phyloP scores from a whole-genome alignment of 768 basidiomycete genomes.

The Leccinellum albellum region DNA sequence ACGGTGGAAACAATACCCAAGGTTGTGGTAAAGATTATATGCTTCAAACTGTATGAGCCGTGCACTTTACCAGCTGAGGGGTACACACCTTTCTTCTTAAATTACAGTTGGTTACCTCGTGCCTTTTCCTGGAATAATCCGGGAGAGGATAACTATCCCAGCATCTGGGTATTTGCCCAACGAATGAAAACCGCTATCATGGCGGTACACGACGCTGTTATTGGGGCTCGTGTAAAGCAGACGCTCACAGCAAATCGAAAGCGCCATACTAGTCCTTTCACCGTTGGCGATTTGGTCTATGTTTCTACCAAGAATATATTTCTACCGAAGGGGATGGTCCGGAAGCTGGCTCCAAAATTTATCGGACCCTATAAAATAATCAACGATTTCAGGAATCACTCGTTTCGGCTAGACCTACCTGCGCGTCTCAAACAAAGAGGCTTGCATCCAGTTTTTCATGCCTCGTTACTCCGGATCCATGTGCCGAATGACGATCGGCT shows the following conservation, averaged over 20 bases:
- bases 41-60: too few species aligned
- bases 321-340: neutral
- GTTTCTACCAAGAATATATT: neutral
- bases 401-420: constrained; percentile 27
- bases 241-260: constrained; percentile 26
- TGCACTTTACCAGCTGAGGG: too few species aligned
- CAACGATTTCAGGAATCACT: constrained; percentile 3
- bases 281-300: accelerated
- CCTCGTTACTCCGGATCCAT: constrained; percentile 24
- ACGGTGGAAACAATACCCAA: too few species aligned
- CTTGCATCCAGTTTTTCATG: constrained; percentile 33
- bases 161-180: constrained; percentile 26
- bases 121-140: constrained; percentile 18
- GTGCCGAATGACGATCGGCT: constrained; percentile 24
- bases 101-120: constrained; percentile 3
- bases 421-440: constrained; percentile 18
- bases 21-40: too few species aligned
- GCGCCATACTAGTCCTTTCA: neutral
- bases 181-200: constrained; percentile 27
- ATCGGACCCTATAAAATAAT: constrained; percentile 1
- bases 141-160: constrained; percentile 13
- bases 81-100: constrained; percentile 17
- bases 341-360: neutral
- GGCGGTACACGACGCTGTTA: constrained; percentile 30
- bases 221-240: constrained; percentile 32